Evolutionary conservation across 78 protist genomes (phyloP), one percentile per base, ranked within the genome.

Genomic region (Dictyostelium intermedium): DNA sequence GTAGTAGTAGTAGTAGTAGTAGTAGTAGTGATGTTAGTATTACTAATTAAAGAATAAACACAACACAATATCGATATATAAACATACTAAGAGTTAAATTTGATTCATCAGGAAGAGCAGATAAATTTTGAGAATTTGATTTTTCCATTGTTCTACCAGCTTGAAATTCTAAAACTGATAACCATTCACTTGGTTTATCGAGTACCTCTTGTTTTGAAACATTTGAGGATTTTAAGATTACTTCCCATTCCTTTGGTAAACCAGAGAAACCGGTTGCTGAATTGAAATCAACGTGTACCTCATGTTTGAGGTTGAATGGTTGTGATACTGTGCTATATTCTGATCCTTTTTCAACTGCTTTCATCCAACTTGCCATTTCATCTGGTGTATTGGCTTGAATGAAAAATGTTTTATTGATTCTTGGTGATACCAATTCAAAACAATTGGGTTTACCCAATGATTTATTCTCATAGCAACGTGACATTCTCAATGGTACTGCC

Each of bases 171-270:
- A 96, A 72, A 23, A 96, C 96, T n/a, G 84, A 61, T 13, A 96
- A 47, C 87, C 92, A 84, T 82, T 85, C 87, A 60, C 83, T 70
- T 25, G 92, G 97, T 43, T 95, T 95, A 47, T 85, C 91, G n/a
- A 83, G 25, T 20, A 87, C 91, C n/a, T 95, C 97, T 53, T 50
- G 95, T 66, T 84, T 82, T 32, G 92, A 43, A 50, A 96, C 92
- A 35, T 91, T 91, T 37, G 77, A 56, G 8, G 91, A 77, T 23
- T 96, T 84, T 43, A 96, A 35, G 9, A 96, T 82, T 8, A 87
- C 93, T 37, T 96, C 97, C 97, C 97, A 96, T 70, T 96, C 97
- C 23, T 80, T 76, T 35, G 97, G 97, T 27, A 96, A 82, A 34
- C 97, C 97, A 32, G 95, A 91, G 81, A 96, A 96, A 61, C 97